These are phyloP conservation scores for Piper longum DNA, from an alignment of 164 flowering plant genomes.

Conservation along the genomic window DNA sequence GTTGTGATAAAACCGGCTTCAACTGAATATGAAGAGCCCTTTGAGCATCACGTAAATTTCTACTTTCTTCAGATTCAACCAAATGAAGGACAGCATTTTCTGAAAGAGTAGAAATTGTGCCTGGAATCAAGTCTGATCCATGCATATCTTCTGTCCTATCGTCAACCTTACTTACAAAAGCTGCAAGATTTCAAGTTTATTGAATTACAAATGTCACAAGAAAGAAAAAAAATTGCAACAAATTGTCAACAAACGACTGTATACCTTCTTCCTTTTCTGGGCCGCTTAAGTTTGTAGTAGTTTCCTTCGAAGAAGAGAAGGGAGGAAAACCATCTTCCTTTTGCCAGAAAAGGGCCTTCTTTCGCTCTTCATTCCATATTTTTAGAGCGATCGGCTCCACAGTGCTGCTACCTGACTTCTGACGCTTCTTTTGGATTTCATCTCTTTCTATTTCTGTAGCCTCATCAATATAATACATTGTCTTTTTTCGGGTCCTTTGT, in stretches of 20 bases:
- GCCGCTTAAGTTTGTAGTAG: neutral
- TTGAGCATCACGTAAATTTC: slow-evolving; percentile 26
- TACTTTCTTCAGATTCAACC: slow-evolving; percentile 20
- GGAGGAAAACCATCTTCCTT: slow-evolving; percentile 21
- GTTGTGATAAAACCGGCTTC: slow-evolving; percentile 42
- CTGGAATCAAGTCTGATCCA: neutral
- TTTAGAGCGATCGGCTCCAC: slow-evolving; percentile 12
- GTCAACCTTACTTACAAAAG: no score
- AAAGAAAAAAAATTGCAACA: neutral
- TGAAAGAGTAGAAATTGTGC: neutral
- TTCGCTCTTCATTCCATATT: slow-evolving; percentile 13
- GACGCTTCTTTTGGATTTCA: slow-evolving; percentile 41
- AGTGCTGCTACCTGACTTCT: slow-evolving; percentile 21
- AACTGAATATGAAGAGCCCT: slow-evolving; percentile 34
- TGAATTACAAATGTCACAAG: neutral
- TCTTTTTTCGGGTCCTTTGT: slow-evolving; percentile 51
- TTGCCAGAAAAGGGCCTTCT: slow-evolving; percentile 11
- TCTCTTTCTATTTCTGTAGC: slow-evolving; percentile 19
- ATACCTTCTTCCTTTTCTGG: neutral
- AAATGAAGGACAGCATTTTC: slow-evolving; percentile 9
- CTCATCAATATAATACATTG: slow-evolving; percentile 22
- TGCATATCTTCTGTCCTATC: neutral
- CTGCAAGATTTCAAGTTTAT: neutral
- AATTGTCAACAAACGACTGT: no score
- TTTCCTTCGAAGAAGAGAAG: neutral